These are phyloP conservation scores for Malassezia nana DNA, from an alignment of 1,284 basidiomycete species.

Conservation along the genomic window DNA sequence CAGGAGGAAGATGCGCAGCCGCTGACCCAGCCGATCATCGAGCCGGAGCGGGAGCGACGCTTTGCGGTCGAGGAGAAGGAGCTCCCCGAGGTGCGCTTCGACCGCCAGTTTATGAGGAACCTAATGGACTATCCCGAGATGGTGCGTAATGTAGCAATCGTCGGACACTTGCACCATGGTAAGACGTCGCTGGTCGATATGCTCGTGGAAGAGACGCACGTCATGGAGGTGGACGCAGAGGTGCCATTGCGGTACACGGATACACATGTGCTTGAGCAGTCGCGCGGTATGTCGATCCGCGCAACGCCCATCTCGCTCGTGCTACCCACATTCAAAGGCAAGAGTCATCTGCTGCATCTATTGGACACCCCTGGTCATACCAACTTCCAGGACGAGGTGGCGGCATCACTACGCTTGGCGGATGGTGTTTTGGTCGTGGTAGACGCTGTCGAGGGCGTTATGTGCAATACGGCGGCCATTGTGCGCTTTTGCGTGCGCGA, in stretches of 20 bases:
- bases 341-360: conserved; percentile 84
- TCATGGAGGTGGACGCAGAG: conserved; percentile 55
- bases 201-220: conserved; percentile 93
- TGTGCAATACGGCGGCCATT: conserved; percentile 37
- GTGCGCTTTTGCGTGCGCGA: conserved; percentile 38
- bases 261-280: conserved; percentile 76
- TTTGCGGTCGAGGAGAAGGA: conserved; percentile 57
- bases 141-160: conserved; percentile 57
- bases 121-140: conserved; percentile 86
- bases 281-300: conserved; percentile 87
- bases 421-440: conserved; percentile 82
- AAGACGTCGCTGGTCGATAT: conserved; percentile 95
- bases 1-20: conserved; percentile 98
- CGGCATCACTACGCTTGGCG: conserved; percentile 71
- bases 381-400: conserved; percentile 90
- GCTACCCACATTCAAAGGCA: conserved; percentile 73
- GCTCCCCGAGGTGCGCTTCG: conserved; percentile 36
- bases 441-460: conserved; percentile 45
- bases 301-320: conserved; percentile 91
- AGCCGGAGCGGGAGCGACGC: conserved; percentile 88
- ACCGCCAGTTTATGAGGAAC: conserved; percentile 72
- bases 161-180: conserved; percentile 89
- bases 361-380: conserved; percentile 97
- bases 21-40: conserved; percentile 85
- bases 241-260: conserved; percentile 74